Evolutionary conservation across 2,329 filamentous ascomycete genomes (phyloP).

Genomic region (Penicillium sp.): DNA sequence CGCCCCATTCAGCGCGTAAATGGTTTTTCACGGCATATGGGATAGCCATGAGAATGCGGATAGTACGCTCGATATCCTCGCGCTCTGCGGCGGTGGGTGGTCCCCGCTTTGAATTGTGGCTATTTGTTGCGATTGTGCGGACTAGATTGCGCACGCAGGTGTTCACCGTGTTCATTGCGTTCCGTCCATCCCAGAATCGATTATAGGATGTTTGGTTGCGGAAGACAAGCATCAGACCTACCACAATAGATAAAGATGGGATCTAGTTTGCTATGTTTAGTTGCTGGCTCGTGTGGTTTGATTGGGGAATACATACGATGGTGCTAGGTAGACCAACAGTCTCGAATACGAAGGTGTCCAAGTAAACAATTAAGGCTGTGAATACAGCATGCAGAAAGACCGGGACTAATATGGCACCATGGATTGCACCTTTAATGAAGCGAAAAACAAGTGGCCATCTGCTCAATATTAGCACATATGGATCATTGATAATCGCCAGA

Average conservation of each 20-base stretch:
- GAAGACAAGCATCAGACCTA: conserved; percentile 66
- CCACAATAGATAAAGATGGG: conserved; percentile 62
- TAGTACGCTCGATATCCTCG: conserved; percentile 57
- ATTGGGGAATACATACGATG: conserved; percentile 45
- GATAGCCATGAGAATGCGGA: conserved; percentile 59
- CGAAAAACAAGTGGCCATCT: conserved; percentile 63
- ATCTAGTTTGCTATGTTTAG: conserved; percentile 39
- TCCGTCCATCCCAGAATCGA: conserved; percentile 61
- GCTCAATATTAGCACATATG: neutral
- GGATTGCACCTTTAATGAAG: conserved; percentile 63
- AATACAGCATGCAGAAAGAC: conserved; percentile 58
- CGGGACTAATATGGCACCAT: conserved; percentile 56
- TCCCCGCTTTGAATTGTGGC: conserved; percentile 32
- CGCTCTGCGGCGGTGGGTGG: conserved; percentile 44
- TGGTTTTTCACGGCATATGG: conserved; percentile 65
- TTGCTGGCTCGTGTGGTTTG: neutral
- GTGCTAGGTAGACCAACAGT: conserved; percentile 56
- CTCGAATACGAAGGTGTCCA: conserved; percentile 52
- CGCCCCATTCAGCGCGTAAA: conserved; percentile 60
- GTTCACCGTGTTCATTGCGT: conserved; percentile 55
- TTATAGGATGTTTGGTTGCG: conserved; percentile 64
- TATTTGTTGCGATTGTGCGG: conserved; percentile 54
- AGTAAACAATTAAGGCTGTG: conserved; percentile 57
- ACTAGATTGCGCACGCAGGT: conserved; percentile 61
- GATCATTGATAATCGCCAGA: neutral